phyloP scores from a whole-genome alignment of 768 basidiomycete species.

The Lentinus brumalis region DNA sequence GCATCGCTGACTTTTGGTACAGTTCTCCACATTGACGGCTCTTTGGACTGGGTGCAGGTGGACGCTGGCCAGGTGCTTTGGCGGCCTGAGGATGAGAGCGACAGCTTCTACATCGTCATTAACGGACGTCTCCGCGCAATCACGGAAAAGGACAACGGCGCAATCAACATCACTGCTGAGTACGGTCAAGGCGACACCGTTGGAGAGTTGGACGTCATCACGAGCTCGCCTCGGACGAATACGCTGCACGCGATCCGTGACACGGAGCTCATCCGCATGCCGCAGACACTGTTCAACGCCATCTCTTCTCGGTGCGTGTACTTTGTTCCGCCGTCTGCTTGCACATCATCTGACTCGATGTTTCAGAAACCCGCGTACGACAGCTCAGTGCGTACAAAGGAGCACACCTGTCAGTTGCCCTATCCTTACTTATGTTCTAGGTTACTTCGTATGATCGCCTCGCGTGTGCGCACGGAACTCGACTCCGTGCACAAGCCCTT shows the following conservation, averaged over 20 bases:
- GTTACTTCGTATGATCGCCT: constrained; percentile 86
- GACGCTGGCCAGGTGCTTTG: constrained; percentile 94
- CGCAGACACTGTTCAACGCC: constrained; percentile 95
- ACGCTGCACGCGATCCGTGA: constrained; percentile 98
- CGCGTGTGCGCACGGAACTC: constrained; percentile 84
- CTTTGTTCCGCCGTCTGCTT: not conserved
- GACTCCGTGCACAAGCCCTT: constrained; percentile 59
- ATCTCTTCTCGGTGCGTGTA: constrained; percentile 75
- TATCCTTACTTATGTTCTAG: constrained; percentile 35
- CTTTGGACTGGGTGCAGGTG: constrained; percentile 98
- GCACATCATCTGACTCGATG: not conserved
- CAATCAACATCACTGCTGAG: constrained; percentile 83
- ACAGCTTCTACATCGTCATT: constrained; percentile 98
- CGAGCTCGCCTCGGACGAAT: constrained; percentile 79
- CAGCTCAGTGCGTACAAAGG: constrained; percentile 63
- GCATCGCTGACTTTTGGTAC: not conserved
- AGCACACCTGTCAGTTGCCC: not conserved
- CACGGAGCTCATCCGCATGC: constrained; percentile 96
- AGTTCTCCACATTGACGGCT: constrained; percentile 97
- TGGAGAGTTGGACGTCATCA: constrained; percentile 97
- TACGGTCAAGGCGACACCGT: constrained; percentile 98
- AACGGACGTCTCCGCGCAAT: constrained; percentile 95
- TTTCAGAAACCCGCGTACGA: constrained; percentile 77
- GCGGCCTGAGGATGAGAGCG: constrained; percentile 86
- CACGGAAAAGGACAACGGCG: constrained; percentile 74